phyloP scores from a whole-genome alignment of 2,329 filamentous ascomycete species.

The Truncatella angustata region DNA sequence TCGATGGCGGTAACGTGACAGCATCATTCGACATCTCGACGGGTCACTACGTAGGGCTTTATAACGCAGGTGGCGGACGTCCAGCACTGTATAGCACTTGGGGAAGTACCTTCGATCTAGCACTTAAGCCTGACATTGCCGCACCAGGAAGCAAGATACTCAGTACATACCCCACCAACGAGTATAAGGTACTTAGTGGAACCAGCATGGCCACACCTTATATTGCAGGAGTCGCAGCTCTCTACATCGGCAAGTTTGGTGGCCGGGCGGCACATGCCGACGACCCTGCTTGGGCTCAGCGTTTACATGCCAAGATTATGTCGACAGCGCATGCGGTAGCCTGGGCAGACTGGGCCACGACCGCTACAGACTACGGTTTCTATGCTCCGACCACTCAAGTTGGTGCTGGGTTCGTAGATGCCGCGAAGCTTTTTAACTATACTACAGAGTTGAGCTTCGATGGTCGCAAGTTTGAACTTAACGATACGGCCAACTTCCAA shows the following conservation, averaged over 20 bases:
- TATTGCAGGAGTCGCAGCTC: constrained; percentile 36
- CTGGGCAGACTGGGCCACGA: constrained; percentile 24
- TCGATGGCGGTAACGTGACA: constrained; percentile 29
- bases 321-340: constrained; percentile 25
- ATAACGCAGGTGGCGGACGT: constrained; percentile 17
- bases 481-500: constrained; percentile 39
- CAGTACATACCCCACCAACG: constrained; percentile 35
- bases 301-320: constrained; percentile 25
- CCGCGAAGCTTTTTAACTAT: constrained; percentile 33
- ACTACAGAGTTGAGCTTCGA: constrained; percentile 32
- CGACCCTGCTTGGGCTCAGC: constrained; percentile 21
- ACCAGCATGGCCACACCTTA: constrained; percentile 47
- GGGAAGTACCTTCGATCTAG: constrained; percentile 40
- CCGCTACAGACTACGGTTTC: constrained; percentile 16
- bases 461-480: constrained; percentile 39
- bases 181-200: constrained; percentile 41
- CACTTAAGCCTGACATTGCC: constrained; percentile 38
- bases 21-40: constrained; percentile 21
- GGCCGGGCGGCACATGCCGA: constrained; percentile 21
- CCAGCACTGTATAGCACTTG: constrained; percentile 33
- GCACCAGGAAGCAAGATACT: constrained; percentile 40
- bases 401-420: constrained; percentile 37
- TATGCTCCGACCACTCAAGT: constrained; percentile 37
- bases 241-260: constrained; percentile 27
- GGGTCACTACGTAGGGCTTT: constrained; percentile 18